Percentiles rank a stretch among this genome's conserved stretches.
Conservation (phyloP, 2,329 filamentous ascomycete genomes). For the Cordyceps tenuipes region DNA sequence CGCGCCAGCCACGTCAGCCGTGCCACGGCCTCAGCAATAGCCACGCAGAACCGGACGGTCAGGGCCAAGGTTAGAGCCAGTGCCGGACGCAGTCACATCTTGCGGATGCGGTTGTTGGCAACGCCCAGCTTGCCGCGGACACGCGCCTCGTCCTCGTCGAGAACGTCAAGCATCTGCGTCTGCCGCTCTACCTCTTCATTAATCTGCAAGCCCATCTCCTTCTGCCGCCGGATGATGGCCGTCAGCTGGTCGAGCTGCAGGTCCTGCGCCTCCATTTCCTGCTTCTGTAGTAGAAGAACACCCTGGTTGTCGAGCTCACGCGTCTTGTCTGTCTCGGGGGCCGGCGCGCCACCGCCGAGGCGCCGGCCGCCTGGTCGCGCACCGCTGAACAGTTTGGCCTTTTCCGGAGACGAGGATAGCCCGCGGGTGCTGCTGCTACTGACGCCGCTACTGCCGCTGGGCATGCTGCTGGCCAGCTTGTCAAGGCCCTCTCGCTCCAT, state of each 20-base stretch:
- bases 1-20: conserved; percentile 18
- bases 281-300: conserved; percentile 63
- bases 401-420: conserved; percentile 40
- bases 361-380: conserved; percentile 48
- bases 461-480: conserved; percentile 54
- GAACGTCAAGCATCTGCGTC: conserved; percentile 57
- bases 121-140: conserved; percentile 62
- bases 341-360: conserved; percentile 62
- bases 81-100: conserved; percentile 42
- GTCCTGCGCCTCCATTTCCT: conserved; percentile 70
- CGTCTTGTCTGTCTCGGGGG: conserved; percentile 68
- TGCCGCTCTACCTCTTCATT: conserved; percentile 65
- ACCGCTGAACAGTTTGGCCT: conserved; percentile 35
- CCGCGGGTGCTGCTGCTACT: conserved; percentile 25
- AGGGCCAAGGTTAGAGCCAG: conserved; percentile 15
- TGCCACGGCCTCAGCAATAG: conserved; percentile 21
- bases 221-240: conserved; percentile 62
- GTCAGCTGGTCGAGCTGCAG: conserved; percentile 60
- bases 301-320: conserved; percentile 69
- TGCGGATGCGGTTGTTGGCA: conserved; percentile 63
- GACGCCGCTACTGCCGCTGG: conserved; percentile 16
- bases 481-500: conserved; percentile 72
- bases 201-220: conserved; percentile 70
- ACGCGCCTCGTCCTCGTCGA: conserved; percentile 59
- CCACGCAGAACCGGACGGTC: conserved; percentile 21